Evolutionary conservation across 768 basidiomycete species (phyloP).

Genomic region (Lactifluus subvellereus): DNA sequence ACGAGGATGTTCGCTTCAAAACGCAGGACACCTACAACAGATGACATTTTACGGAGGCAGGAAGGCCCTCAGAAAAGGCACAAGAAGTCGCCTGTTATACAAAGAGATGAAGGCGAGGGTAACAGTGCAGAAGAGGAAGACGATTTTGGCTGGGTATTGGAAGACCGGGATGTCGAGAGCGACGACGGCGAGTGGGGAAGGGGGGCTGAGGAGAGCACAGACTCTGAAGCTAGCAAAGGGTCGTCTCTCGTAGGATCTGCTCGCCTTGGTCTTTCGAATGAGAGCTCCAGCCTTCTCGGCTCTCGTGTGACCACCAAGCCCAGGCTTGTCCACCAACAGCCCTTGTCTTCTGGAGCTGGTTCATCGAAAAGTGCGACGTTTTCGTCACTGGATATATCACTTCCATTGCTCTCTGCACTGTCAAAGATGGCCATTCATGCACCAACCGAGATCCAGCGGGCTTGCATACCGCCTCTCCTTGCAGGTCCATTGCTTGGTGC

Average conservation of each 20-base stretch:
- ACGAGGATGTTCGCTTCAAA: constrained; percentile 28
- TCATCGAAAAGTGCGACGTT: constrained; percentile 37
- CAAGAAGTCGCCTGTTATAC: constrained; percentile 21
- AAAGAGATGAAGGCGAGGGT: constrained; percentile 25
- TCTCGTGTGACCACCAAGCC: constrained; percentile 27
- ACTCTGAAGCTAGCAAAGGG: neutral
- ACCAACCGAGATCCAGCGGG: constrained; percentile 85
- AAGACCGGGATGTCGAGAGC: neutral
- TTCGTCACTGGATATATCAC: constrained; percentile 52
- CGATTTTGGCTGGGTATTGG: neutral
- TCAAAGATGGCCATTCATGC: constrained; percentile 74
- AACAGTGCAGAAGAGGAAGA: constrained; percentile 13
- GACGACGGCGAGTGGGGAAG: neutral
- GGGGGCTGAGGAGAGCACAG: constrained; percentile 7
- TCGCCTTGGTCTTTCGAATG: neutral
- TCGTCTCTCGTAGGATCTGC: neutral
- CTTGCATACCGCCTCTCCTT: constrained; percentile 85
- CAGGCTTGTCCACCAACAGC: constrained; percentile 14
- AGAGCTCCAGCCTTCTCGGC: constrained; percentile 4
- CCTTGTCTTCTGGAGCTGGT: constrained; percentile 6
- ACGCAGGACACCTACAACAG: constrained; percentile 30
- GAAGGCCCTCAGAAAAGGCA: constrained; percentile 27
- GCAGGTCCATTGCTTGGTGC: constrained; percentile 45
- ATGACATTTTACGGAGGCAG: constrained; percentile 35
- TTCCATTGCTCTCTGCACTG: constrained; percentile 57